phyloP scores from a whole-genome alignment of 2,329 filamentous ascomycete genomes.

The Claviceps sp. region DNA sequence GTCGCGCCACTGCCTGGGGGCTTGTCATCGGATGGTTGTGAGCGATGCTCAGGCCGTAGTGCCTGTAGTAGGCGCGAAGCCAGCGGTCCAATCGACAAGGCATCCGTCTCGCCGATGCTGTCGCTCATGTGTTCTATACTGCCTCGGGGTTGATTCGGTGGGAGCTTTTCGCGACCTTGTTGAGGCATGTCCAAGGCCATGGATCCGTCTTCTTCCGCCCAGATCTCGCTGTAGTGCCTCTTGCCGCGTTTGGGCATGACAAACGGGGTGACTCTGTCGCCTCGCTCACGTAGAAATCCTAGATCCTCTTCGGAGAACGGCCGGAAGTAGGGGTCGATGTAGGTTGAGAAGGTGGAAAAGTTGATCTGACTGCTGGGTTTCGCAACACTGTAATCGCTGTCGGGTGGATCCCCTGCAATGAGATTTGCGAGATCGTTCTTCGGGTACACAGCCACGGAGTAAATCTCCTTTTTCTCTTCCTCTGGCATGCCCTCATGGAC shows the following conservation, averaged over 20 bases:
- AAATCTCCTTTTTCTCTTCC: conserved; percentile 78
- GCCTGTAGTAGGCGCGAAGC: conserved; percentile 67
- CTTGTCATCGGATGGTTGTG: conserved; percentile 41
- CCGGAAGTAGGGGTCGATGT: conserved; percentile 83
- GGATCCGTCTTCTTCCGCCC: conserved; percentile 84
- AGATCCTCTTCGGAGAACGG: conserved; percentile 87
- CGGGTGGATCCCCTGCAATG: conserved; percentile 78
- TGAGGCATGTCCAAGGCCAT: conserved; percentile 58
- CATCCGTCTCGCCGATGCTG: conserved; percentile 73
- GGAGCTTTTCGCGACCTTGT: conserved; percentile 49
- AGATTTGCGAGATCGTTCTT: conserved; percentile 66
- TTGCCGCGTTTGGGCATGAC: conserved; percentile 75
- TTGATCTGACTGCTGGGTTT: conserved; percentile 92
- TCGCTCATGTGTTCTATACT: conserved; percentile 80
- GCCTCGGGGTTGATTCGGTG: conserved; percentile 72
- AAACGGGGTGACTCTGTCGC: conserved; percentile 73
- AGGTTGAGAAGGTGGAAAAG: conserved; percentile 83
- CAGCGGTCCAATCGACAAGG: conserved; percentile 79
- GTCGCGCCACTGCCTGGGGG: conserved; percentile 37
- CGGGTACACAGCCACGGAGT: conserved; percentile 76
- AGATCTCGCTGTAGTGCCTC: conserved; percentile 76
- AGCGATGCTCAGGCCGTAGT: conserved; percentile 62
- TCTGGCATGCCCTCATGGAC: conserved; percentile 63
- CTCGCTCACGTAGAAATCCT: conserved; percentile 79
- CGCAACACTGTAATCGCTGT: conserved; percentile 88